Evolutionary conservation across 179 eudicot species (phyloP).

Genomic region (Spergularia azorica): DNA sequence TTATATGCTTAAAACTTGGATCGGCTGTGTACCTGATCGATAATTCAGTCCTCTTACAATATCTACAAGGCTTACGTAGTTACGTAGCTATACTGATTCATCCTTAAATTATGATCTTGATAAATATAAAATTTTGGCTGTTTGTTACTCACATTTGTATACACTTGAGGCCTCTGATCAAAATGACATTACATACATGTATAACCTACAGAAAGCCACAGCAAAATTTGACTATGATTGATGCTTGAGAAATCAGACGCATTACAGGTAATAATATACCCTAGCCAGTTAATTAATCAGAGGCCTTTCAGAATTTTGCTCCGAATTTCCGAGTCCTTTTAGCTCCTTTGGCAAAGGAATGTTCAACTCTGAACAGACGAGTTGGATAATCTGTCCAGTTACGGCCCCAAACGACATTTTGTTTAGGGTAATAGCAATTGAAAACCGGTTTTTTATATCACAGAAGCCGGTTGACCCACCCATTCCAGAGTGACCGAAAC

Average conservation of each 20-base stretch:
- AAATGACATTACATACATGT: neutral
- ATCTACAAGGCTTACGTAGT: too few relatives aligned
- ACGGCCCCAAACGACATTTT: constrained; percentile 81
- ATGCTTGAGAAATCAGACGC: neutral
- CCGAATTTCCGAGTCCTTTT: constrained; percentile 34
- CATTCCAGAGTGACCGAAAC: constrained; percentile 96
- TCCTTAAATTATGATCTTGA: too few relatives aligned
- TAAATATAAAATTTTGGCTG: neutral
- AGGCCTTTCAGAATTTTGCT: constrained; percentile 41
- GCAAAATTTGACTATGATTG: constrained; percentile 9
- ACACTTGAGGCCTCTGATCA: constrained; percentile 13
- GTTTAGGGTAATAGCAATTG: constrained; percentile 81
- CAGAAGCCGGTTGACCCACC: constrained; percentile 96
- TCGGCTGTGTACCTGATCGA: too few relatives aligned
- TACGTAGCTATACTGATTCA: too few relatives aligned
- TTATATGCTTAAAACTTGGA: too few relatives aligned
- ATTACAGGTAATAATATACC: neutral
- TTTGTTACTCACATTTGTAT: constrained; percentile 1
- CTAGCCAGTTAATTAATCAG: constrained; percentile 50
- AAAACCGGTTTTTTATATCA: constrained; percentile 66
- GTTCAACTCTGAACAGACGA: constrained; percentile 79
- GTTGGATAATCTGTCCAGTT: constrained; percentile 64
- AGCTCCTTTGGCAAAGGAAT: constrained; percentile 66
- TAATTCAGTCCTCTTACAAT: too few relatives aligned
- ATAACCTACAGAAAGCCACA: neutral